Percentiles rank a stretch among this genome's conserved stretches.
These are phyloP conservation scores for Meyerozyma smithsonii DNA, from an alignment of 1,139 yeast species.

Conservation along the genomic window DNA sequence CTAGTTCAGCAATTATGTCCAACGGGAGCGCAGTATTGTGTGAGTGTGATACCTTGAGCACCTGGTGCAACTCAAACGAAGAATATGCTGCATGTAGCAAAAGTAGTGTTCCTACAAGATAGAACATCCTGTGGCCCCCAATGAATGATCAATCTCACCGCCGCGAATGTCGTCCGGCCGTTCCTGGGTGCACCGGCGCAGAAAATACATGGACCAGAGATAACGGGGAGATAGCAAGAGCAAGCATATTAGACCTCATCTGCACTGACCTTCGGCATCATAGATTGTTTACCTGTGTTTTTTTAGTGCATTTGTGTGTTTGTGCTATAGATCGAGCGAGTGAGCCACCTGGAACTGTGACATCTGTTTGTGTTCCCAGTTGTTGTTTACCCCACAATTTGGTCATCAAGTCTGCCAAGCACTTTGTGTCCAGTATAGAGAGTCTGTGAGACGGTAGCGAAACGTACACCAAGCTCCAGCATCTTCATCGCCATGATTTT, in stretches of 20 bases:
- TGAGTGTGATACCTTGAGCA: slow-evolving; percentile 18
- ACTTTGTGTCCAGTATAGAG: too few relatives aligned
- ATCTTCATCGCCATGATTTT: neutral
- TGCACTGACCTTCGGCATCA: too few relatives aligned
- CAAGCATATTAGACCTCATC: neutral
- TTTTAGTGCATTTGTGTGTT: too few relatives aligned
- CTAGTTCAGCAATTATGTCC: slow-evolving; percentile 40
- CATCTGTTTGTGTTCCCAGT: neutral
- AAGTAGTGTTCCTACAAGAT: slow-evolving; percentile 29
- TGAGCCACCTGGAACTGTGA: too few relatives aligned
- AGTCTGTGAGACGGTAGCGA: too few relatives aligned
- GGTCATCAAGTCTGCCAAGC: too few relatives aligned
- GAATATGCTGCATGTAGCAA: slow-evolving; percentile 48
- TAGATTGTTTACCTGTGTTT: too few relatives aligned
- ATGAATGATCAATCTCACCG: neutral
- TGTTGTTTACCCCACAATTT: neutral
- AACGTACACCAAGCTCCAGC: too few relatives aligned
- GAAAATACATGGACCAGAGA: neutral
- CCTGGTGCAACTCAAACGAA: slow-evolving; percentile 46
- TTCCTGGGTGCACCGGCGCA: neutral
- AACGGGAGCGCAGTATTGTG: slow-evolving; percentile 20
- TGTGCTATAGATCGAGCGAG: too few relatives aligned
- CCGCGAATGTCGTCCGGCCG: too few relatives aligned
- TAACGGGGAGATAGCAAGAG: neutral
- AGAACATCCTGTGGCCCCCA: slow-evolving; percentile 8